Base-by-base conservation (phyloP, 169 alveolate species). In the Plasmodium vinckei region DNA sequence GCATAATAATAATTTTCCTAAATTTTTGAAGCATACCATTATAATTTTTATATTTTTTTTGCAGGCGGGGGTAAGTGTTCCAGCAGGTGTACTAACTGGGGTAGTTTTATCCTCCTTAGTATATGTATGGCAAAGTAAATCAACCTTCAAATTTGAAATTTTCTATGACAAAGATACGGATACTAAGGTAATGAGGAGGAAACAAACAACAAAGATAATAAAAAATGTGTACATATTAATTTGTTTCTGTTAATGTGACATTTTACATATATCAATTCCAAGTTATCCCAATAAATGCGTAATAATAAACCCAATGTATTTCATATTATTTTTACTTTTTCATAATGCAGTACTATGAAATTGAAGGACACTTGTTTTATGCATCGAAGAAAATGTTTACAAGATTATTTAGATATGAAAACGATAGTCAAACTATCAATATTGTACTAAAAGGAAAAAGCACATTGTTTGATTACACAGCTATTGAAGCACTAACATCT, bases 51-150 rank as follows among this genome's bases (percentile, higher is more conserved):
- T 25, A 4, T 69, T 56, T n/a, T 56, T 63, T 56, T 13, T 59
- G n/a, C 65, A 91, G 94, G 87, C 79, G 44, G 33, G 92, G 19
- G 90, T 94, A 42, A 75, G 89, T 17, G 93, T 94, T 1, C 96
- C 97, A 51, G 57, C 92, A 33, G 97, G 96, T 0, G 96, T 92
- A 61, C 27, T 93, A 9, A 87, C 92, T 19, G 97, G 97, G 12
- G 87, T 94, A 6, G 71, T 92, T 54, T 61, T 94, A 10, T 94
- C 97, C 27, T 95, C 97, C 0, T 87, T 94, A 60, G 93, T 94
- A 44, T 94, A 92, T 72, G 97, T 94, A 13, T 94, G 97, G 97
- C 96, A 94, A 65, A 92, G 95, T 53, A 92, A 92, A 68, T 92
- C 95, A n/a, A 91, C 91, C 19, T 93, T 94, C 77, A 92, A 93